A percentile compares a stretch with the other conserved stretches of the same genome.
Conservation (phyloP, 148 eudicot genomes). For the Cornus controversa region DNA sequence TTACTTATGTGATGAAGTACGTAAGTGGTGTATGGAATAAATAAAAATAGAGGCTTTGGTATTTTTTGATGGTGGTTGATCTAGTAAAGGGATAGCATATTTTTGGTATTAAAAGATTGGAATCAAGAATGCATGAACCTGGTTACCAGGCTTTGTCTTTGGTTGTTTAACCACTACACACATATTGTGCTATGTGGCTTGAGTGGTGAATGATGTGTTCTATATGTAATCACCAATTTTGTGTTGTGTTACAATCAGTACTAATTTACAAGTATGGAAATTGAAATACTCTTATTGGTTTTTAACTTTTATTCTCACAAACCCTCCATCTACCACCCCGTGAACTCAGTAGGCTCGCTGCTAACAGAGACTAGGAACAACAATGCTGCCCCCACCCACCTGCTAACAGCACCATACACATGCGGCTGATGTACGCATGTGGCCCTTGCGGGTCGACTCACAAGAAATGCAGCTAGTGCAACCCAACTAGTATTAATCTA, state of each 20-base stretch:
- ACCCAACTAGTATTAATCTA: background rate
- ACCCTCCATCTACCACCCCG: too few relatives aligned
- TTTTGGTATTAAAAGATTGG: background rate
- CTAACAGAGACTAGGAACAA: too few relatives aligned
- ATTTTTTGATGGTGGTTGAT: background rate
- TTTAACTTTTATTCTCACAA: background rate
- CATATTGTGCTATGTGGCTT: background rate
- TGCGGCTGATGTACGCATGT: too few relatives aligned
- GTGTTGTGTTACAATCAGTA: too few relatives aligned
- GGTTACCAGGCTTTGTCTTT: background rate
- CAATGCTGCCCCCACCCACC: too few relatives aligned
- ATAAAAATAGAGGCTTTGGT: constrained; percentile 6
- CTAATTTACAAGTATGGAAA: too few relatives aligned
- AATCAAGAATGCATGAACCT: background rate
- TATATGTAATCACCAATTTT: too few relatives aligned
- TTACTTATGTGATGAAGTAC: background rate
- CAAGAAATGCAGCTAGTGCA: too few relatives aligned
- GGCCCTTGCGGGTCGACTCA: too few relatives aligned
- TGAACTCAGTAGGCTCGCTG: too few relatives aligned
- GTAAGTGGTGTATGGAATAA: background rate
- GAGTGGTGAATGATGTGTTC: background rate
- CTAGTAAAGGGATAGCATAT: background rate
- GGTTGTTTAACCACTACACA: background rate
- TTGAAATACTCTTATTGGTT: background rate
- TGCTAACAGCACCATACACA: too few relatives aligned